phyloP scores from a whole-genome alignment of 2,329 filamentous ascomycete genomes.

The Colletotrichum melonis region DNA sequence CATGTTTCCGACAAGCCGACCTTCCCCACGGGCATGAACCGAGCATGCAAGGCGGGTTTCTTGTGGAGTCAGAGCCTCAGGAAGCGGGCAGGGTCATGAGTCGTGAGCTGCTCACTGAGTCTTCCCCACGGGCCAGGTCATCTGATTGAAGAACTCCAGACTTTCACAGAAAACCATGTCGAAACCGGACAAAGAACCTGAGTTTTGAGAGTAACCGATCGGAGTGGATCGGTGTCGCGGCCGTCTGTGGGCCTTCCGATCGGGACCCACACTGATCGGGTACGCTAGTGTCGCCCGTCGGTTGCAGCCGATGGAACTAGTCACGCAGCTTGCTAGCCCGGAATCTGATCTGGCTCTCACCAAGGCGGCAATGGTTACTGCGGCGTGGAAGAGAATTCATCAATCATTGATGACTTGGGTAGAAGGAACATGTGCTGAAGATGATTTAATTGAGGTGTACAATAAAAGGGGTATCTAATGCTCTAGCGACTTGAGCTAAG shows the following conservation, averaged over 20 bases:
- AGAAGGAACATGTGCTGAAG: too few species aligned
- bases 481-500: too few species aligned
- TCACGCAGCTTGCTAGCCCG: not conserved
- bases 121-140: not conserved
- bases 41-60: not conserved
- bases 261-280: conserved; percentile 19
- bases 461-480: too few species aligned
- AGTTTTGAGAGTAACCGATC: not conserved
- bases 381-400: not conserved
- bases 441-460: too few species aligned
- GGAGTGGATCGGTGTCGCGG: not conserved
- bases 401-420: too few species aligned
- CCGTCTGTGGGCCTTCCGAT: conserved; percentile 22
- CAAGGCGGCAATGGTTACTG: not conserved
- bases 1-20: conserved; percentile 27
- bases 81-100: not conserved
- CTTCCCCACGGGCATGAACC: conserved; percentile 5
- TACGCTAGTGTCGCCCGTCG: conserved; percentile 15
- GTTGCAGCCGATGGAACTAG: not conserved
- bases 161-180: not conserved
- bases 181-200: not conserved
- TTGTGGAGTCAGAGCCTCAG: conserved; percentile 1
- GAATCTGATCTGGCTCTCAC: not conserved
- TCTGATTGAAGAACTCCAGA: not conserved
- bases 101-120: not conserved